These are phyloP conservation scores for Iberis amara DNA, from an alignment of 441 rosid genomes.

Conservation along the genomic window DNA sequence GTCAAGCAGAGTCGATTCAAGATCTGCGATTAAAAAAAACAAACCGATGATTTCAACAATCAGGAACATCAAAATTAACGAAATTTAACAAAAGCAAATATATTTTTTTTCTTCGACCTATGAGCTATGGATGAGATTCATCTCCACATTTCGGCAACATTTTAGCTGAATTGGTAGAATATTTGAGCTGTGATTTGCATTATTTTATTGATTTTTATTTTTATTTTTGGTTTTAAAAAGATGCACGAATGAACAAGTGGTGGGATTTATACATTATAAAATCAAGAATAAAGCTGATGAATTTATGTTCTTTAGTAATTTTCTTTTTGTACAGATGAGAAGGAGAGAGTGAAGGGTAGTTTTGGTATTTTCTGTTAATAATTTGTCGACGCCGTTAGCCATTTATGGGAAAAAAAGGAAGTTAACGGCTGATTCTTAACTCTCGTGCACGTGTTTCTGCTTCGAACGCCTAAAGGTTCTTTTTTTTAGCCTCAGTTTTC, in stretches of 20 bases:
- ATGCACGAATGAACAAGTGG: conserved; percentile 32
- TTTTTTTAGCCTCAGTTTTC: not conserved
- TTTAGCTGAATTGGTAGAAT: conserved; percentile 27
- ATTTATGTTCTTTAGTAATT: conserved; percentile 16
- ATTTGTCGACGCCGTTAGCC: conserved; percentile 19
- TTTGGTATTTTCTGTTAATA: not conserved
- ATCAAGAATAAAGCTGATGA: conserved; percentile 26
- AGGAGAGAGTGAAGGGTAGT: conserved; percentile 14
- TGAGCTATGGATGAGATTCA: conserved; percentile 19
- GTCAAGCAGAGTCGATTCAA: conserved; percentile 17
- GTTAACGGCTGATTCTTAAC: conserved; percentile 23
- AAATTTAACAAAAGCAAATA: not conserved
- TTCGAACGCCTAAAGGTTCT: conserved; percentile 24
- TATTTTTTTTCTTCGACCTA: not conserved
- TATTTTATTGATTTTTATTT: not conserved
- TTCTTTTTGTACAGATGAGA: conserved; percentile 10
- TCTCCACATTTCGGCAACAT: conserved; percentile 20
- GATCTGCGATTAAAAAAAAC: conserved; percentile 16
- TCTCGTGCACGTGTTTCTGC: conserved; percentile 25
- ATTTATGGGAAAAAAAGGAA: not conserved
- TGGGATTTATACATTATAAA: conserved; percentile 21
- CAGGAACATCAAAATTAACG: not conserved
- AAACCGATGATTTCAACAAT: conserved; percentile 13
- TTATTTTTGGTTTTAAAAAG: conserved; percentile 5
- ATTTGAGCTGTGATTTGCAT: conserved; percentile 23